Conservation (phyloP, 2,329 filamentous ascomycete genomes). For the Emergomyces africanus region DNA sequence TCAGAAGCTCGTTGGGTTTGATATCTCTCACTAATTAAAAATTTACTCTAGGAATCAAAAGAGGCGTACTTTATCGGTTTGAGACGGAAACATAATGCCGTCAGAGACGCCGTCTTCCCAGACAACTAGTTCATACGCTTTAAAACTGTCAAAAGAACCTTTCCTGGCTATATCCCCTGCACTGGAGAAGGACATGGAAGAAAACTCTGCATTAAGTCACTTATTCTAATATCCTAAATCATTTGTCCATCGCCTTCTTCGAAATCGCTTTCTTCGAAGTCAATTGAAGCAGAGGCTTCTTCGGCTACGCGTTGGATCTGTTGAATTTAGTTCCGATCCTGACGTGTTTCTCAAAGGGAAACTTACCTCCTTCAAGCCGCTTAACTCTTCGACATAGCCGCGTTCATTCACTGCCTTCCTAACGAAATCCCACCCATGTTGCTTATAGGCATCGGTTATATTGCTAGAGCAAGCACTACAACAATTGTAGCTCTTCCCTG, state of each 20-base stretch:
- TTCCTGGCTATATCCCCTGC: not conserved
- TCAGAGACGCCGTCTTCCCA: slow-evolving; percentile 34
- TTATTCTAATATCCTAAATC: not conserved
- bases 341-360: not conserved
- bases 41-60: slow-evolving; percentile 53
- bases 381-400: slow-evolving; percentile 51
- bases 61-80: slow-evolving; percentile 81
- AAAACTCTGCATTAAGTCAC: not conserved
- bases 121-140: not conserved
- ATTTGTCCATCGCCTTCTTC: slow-evolving; percentile 1
- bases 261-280: slow-evolving; percentile 27
- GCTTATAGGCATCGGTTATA: slow-evolving; percentile 40
- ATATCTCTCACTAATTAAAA: slow-evolving; percentile 1
- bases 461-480: slow-evolving; percentile 50
- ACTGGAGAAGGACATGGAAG: not conserved
- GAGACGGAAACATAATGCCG: slow-evolving; percentile 45
- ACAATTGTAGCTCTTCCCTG: slow-evolving; percentile 45
- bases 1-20: slow-evolving; percentile 2
- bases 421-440: slow-evolving; percentile 49
- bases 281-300: slow-evolving; percentile 30
- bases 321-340: slow-evolving; percentile 12
- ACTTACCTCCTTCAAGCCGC: slow-evolving; percentile 45
- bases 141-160: not conserved
- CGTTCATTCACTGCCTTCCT: slow-evolving; percentile 46
- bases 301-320: slow-evolving; percentile 36